Conservation (phyloP, 1,284 basidiomycete genomes). For the Sporisorium scitamineum region DNA sequence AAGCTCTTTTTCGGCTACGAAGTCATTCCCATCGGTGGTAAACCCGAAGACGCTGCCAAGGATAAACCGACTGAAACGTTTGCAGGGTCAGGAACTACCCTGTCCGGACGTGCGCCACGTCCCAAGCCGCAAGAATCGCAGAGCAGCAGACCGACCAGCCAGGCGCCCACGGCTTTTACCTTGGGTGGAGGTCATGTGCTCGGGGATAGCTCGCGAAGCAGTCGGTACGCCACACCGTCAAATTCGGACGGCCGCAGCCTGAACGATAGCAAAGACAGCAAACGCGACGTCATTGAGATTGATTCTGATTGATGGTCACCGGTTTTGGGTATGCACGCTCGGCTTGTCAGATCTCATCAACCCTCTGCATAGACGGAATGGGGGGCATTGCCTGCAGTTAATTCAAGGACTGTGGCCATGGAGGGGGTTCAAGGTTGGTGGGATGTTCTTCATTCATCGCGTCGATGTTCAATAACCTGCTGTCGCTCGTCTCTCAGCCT, state of each 20-base stretch:
- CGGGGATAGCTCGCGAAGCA: conserved; percentile 41
- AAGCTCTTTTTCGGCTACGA: conserved; percentile 69
- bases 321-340: not conserved
- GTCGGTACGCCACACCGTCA: conserved; percentile 33
- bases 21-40: conserved; percentile 58
- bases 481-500: not conserved
- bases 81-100: conserved; percentile 26
- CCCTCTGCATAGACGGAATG: not conserved
- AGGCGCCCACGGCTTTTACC: conserved; percentile 27
- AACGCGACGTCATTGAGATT: conserved; percentile 58
- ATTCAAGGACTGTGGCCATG: not conserved
- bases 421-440: not conserved
- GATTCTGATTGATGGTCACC: conserved; percentile 53
- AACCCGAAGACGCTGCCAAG: conserved; percentile 21
- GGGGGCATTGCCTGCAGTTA: not conserved
- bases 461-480: not conserved
- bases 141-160: conserved; percentile 14
- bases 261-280: conserved; percentile 32
- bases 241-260: conserved; percentile 32
- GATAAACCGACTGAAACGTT: conserved; percentile 27
- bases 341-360: not conserved
- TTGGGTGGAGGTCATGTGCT: conserved; percentile 34
- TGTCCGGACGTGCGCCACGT: conserved; percentile 41
- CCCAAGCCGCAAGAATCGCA: conserved; percentile 22
- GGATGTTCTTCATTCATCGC: not conserved